These are phyloP conservation scores for Fagopyrum homotropicum DNA, from an alignment of 148 eudicot species.

Conservation along the genomic window DNA sequence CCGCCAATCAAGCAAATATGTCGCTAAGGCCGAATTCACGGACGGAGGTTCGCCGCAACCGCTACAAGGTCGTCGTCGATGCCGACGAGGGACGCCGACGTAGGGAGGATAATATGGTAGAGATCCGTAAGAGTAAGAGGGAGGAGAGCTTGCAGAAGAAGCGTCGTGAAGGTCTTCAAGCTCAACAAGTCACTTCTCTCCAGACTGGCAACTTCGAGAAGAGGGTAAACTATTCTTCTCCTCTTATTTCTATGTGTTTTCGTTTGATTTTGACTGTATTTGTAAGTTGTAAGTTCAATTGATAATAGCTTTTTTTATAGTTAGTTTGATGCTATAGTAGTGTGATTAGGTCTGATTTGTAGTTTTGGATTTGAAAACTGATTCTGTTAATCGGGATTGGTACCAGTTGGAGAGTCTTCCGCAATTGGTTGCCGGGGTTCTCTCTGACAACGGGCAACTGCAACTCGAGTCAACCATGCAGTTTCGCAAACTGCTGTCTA, in stretches of 20 bases:
- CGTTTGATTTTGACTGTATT: not conserved
- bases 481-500: slow-evolving; percentile 74
- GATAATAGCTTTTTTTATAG: not conserved
- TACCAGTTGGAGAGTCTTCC: slow-evolving; percentile 73
- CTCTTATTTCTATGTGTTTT: not conserved
- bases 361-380: not conserved
- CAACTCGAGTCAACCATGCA: slow-evolving; percentile 75
- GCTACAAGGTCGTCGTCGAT: slow-evolving; percentile 44
- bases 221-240: slow-evolving; percentile 20
- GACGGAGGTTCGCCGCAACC: slow-evolving; percentile 32
- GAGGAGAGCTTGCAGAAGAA: slow-evolving; percentile 39
- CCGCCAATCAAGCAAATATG: slow-evolving; percentile 13
- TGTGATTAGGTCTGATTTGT: not conserved
- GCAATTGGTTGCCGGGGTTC: slow-evolving; percentile 58
- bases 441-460: slow-evolving; percentile 47
- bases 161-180: slow-evolving; percentile 29
- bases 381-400: slow-evolving; percentile 10
- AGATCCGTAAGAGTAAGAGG: slow-evolving; percentile 37
- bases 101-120: slow-evolving; percentile 45
- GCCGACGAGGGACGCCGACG: slow-evolving; percentile 40
- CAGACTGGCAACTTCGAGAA: slow-evolving; percentile 29
- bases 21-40: slow-evolving; percentile 33
- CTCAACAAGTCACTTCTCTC: slow-evolving; percentile 9
- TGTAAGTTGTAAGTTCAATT: not conserved
- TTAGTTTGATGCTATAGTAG: too few relatives aligned